phyloP scores from a whole-genome alignment of 2,329 filamentous ascomycete species.

The Colletotrichum tropicale region DNA sequence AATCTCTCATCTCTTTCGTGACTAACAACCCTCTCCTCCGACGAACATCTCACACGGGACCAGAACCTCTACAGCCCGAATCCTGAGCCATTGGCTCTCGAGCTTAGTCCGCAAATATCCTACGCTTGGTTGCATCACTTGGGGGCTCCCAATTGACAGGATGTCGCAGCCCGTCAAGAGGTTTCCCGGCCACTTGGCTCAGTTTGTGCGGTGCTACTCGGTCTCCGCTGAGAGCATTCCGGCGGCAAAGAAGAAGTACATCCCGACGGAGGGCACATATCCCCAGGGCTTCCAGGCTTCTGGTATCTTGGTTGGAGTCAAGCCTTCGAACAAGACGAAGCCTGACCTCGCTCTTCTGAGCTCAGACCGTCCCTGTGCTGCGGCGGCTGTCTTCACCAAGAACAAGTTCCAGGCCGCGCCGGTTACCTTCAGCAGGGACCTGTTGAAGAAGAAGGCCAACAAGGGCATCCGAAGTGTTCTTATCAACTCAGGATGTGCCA shows the following conservation, averaged over 20 bases:
- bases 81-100: conserved; percentile 12
- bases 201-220: conserved; percentile 56
- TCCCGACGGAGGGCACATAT: conserved; percentile 84
- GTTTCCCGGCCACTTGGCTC: conserved; percentile 19
- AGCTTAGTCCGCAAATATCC: neutral
- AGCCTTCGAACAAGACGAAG: conserved; percentile 88
- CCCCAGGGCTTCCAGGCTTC: conserved; percentile 89
- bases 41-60: neutral
- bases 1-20: conserved; percentile 5
- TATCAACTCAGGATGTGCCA: conserved; percentile 95
- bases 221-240: conserved; percentile 69
- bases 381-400: conserved; percentile 93
- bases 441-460: conserved; percentile 70
- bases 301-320: conserved; percentile 90
- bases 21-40: neutral
- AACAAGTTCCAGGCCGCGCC: conserved; percentile 98
- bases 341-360: conserved; percentile 89
- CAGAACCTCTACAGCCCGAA: neutral
- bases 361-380: conserved; percentile 84
- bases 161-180: conserved; percentile 21
- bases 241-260: conserved; percentile 85
- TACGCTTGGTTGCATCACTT: neutral
- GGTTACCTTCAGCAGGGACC: conserved; percentile 80
- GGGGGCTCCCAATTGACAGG: neutral
- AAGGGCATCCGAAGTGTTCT: conserved; percentile 80